Evolutionary conservation across 2,329 filamentous ascomycete genomes (phyloP).

Genomic region (Zasmidium citrigriseum): DNA sequence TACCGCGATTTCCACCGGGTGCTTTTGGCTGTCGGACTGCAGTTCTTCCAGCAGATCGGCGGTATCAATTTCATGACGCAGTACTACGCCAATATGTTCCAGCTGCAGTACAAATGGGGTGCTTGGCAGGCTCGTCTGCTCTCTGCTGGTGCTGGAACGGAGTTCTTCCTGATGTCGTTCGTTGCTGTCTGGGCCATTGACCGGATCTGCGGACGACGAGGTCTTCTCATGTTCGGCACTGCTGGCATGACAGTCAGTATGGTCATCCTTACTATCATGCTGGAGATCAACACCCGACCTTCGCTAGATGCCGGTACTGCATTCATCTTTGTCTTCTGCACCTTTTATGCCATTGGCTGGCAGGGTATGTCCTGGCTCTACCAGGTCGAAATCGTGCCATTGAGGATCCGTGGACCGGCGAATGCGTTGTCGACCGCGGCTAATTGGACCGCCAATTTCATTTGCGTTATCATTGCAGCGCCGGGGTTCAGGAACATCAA

Average conservation of each 20-base stretch:
- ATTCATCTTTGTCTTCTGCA: conserved; percentile 65
- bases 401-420: conserved; percentile 62
- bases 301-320: conserved; percentile 48
- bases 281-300: conserved; percentile 37
- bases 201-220: conserved; percentile 34
- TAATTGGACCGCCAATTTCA: conserved; percentile 62
- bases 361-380: conserved; percentile 65
- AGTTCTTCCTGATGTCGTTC: conserved; percentile 54
- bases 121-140: conserved; percentile 34
- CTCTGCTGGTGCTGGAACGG: conserved; percentile 38
- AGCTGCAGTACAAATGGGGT: conserved; percentile 17
- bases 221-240: conserved; percentile 36
- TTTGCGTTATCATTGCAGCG: conserved; percentile 65
- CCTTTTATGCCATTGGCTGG: conserved; percentile 61
- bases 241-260: conserved; percentile 61
- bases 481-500: conserved; percentile 59
- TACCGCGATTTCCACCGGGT: conserved; percentile 38
- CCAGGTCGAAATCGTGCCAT: conserved; percentile 61
- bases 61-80: conserved; percentile 43
- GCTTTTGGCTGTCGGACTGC: conserved; percentile 36
- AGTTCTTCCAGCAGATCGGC: conserved; percentile 39
- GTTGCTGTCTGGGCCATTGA: conserved; percentile 48
- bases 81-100: conserved; percentile 34
- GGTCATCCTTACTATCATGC: conserved; percentile 55
- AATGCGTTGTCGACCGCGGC: conserved; percentile 65